Percentiles rank a stretch among this genome's conserved stretches.
Conservation (phyloP, 1,139 yeast genomes). For the Trichomonascaceae sp. region DNA sequence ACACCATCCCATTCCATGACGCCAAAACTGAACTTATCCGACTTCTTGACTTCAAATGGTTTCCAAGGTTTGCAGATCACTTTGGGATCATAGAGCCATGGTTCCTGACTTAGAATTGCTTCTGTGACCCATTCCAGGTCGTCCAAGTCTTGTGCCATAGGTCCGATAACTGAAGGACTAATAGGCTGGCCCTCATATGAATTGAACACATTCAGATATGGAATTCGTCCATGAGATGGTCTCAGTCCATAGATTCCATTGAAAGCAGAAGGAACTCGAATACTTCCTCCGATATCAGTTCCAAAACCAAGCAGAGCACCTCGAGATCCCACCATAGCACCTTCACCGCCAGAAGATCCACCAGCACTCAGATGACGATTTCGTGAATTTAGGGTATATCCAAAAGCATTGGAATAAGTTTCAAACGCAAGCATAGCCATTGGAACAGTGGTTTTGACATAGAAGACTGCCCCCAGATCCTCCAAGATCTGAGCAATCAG, state of each 20-base stretch:
- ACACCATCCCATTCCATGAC: slow-evolving; percentile 29
- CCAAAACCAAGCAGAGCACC: slow-evolving; percentile 64
- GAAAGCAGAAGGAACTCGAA: slow-evolving; percentile 70
- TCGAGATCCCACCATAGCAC: slow-evolving; percentile 44
- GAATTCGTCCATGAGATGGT: slow-evolving; percentile 48
- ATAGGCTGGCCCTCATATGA: slow-evolving; percentile 44
- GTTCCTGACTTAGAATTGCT: slow-evolving; percentile 42
- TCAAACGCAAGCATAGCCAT: slow-evolving; percentile 50
- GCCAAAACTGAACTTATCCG: slow-evolving; percentile 33
- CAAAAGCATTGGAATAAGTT: slow-evolving; percentile 43
- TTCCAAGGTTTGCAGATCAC: slow-evolving; percentile 46
- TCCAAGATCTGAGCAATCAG: slow-evolving; percentile 25
- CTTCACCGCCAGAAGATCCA: slow-evolving; percentile 78
- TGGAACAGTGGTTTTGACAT: slow-evolving; percentile 54
- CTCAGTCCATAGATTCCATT: slow-evolving; percentile 63
- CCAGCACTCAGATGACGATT: slow-evolving; percentile 52
- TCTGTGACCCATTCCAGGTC: slow-evolving; percentile 45
- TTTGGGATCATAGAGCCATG: slow-evolving; percentile 51
- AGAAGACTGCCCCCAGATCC: slow-evolving; percentile 47
- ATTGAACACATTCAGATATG: slow-evolving; percentile 34
- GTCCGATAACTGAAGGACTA: slow-evolving; percentile 38
- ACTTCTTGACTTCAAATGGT: slow-evolving; percentile 15
- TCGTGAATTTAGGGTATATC: slow-evolving; percentile 49
- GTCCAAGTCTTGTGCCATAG: slow-evolving; percentile 42
- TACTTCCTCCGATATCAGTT: slow-evolving; percentile 74